Evolutionary conservation across 345 rosid genomes (phyloP).

Genomic region (Turnera subulata): DNA sequence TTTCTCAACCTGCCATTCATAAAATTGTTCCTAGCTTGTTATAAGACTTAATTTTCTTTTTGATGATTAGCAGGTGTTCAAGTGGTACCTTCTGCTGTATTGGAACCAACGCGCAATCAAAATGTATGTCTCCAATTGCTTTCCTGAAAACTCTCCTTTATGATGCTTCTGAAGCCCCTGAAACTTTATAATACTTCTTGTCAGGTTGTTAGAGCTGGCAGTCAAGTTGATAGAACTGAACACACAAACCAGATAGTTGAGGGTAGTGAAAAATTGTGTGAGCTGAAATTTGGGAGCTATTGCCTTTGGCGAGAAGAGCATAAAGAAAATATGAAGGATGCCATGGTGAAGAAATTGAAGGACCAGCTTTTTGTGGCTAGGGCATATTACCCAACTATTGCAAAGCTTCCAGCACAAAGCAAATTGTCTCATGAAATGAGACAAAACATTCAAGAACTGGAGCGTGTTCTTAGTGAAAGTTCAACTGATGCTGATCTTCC

Average conservation of each 20-base stretch:
- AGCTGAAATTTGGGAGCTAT: constrained; percentile 80
- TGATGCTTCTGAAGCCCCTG: constrained; percentile 8
- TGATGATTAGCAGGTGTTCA: constrained; percentile 31
- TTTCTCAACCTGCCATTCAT: background rate
- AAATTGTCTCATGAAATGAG: constrained; percentile 69
- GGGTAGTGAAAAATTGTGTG: constrained; percentile 57
- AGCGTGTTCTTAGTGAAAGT: constrained; percentile 83
- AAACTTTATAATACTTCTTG: constrained; percentile 14
- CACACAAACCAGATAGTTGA: constrained; percentile 23
- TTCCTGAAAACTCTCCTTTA: background rate
- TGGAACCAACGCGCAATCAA: constrained; percentile 18
- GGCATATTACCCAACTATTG: constrained; percentile 91
- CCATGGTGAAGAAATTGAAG: constrained; percentile 76
- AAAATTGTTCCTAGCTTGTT: constrained; percentile 4
- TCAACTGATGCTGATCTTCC: constrained; percentile 85
- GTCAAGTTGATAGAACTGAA: constrained; percentile 11
- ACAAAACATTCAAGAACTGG: constrained; percentile 91
- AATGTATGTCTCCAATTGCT: constrained; percentile 38
- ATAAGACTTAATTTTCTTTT: constrained; percentile 11
- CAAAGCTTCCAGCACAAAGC: constrained; percentile 75
- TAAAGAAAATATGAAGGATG: constrained; percentile 78
- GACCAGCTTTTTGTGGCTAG: constrained; percentile 91
- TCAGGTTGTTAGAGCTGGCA: constrained; percentile 38
- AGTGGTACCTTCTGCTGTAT: constrained; percentile 18
- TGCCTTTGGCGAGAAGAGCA: constrained; percentile 89